Evolutionary conservation across 129 eudicot genomes (phyloP), one percentile per base, ranked within the genome.

Genomic region (Glebionis coronaria): DNA sequence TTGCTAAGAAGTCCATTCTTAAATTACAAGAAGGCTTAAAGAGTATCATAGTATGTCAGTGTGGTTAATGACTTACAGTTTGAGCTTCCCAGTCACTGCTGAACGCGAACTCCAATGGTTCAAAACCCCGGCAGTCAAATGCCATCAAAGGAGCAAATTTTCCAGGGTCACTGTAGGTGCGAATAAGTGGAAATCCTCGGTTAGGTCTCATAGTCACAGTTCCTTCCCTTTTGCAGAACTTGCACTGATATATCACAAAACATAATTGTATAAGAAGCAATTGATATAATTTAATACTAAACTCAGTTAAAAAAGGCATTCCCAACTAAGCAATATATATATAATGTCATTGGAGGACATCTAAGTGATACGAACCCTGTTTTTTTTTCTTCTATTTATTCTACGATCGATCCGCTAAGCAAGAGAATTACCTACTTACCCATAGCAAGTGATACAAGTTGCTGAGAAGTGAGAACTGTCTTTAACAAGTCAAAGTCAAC

Each of bases 151-250:
- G 89, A 14, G 91, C 81, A 57, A 29, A 75, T 21, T 73, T 78
- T 42, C 86, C 90, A 25, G 56, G 76, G n/a, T 86, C 86, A 73
- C 91, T 76, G 14, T 28, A 38, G 3, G 56, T 82, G 44, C 62
- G 76, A 44, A 88, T 83, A 27, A 92, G 88, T 21, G 98, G 86
- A 58, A 61, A 78, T 56, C 98, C 95, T 16, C 75, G 68, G 47
- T 90, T 88, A 45, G 88, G 56, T 70, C 84, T 75, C 98, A 92
- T 92, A 5, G 87, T 80, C 28, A 88, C 68, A 23, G 79, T 88
- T 63, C 96, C 98, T 13, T 88, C 98, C 81, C 98, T 83, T 23
- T 73, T 58, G 63, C 98, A 92, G 72, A 88, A 92, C 85, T 92
- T 92, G 61, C 98, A 92, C 98, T 92, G 88, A 56, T n/a, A 53